These are phyloP conservation scores for Biscogniauxia sp. DNA, from an alignment of 2,329 filamentous ascomycete species.

Conservation along the genomic window DNA sequence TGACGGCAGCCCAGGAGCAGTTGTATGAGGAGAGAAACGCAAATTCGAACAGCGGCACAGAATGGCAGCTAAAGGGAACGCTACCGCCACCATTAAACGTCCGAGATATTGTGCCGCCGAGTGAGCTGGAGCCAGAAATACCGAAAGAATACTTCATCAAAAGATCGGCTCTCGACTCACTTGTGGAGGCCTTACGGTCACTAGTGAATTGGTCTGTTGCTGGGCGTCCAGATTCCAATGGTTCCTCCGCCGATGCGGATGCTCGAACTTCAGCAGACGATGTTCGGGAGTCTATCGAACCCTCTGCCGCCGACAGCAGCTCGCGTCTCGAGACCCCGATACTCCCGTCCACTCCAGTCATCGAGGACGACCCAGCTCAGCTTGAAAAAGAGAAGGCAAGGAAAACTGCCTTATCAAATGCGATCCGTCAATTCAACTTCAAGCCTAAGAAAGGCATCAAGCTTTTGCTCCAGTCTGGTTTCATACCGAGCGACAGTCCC, in stretches of 20 bases:
- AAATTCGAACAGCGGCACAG: slow-evolving; percentile 58
- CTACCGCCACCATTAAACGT: slow-evolving; percentile 84
- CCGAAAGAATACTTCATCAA: slow-evolving; percentile 92
- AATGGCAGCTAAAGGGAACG: slow-evolving; percentile 86
- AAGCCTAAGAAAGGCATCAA: slow-evolving; percentile 96
- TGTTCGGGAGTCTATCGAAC: slow-evolving; percentile 75
- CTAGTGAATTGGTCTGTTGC: slow-evolving; percentile 85
- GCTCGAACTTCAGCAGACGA: slow-evolving; percentile 52
- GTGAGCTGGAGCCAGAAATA: slow-evolving; percentile 65
- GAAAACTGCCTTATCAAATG: slow-evolving; percentile 89
- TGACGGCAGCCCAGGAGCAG: slow-evolving; percentile 77
- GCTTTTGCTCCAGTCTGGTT: slow-evolving; percentile 75
- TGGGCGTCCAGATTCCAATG: slow-evolving; percentile 60
- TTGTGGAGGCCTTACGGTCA: slow-evolving; percentile 86
- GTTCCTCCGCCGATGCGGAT: slow-evolving; percentile 48
- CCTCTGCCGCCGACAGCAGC: slow-evolving; percentile 55
- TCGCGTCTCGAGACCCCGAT: slow-evolving; percentile 61
- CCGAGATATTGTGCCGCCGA: slow-evolving; percentile 63
- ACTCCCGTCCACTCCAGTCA: slow-evolving; percentile 63
- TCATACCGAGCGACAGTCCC: slow-evolving; percentile 76
- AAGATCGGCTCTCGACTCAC: slow-evolving; percentile 79
- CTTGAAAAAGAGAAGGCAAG: slow-evolving; percentile 92
- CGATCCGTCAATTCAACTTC: slow-evolving; percentile 91
- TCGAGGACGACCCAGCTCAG: slow-evolving; percentile 88
- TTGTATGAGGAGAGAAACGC: slow-evolving; percentile 77